phyloP scores from a whole-genome alignment of 164 flowering plant genomes.

The Kingdonia uniflora region DNA sequence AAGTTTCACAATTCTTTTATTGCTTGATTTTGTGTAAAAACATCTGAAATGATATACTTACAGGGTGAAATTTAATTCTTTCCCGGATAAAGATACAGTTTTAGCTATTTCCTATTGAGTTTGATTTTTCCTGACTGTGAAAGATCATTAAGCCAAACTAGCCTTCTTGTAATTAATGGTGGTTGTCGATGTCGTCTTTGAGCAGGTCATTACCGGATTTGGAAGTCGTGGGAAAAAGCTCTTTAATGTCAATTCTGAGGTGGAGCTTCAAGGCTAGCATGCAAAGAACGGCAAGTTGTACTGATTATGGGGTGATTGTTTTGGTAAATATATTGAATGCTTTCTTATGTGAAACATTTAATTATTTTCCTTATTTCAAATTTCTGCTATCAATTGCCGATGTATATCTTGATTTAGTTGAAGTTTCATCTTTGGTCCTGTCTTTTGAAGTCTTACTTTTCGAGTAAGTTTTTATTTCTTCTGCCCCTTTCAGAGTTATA shows the following conservation, averaged over 20 bases:
- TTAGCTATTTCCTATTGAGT: neutral
- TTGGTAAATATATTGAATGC: slow-evolving; percentile 37
- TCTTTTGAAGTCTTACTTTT: neutral
- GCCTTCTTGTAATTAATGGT: neutral
- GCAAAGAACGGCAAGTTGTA: slow-evolving; percentile 47
- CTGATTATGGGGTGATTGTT: slow-evolving; percentile 39
- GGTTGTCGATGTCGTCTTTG: slow-evolving; percentile 2
- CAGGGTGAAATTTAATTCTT: neutral
- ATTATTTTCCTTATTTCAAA: too few relatives aligned
- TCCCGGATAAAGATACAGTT: neutral
- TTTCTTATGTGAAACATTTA: too few relatives aligned
- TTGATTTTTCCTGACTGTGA: neutral
- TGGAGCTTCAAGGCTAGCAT: slow-evolving; percentile 75
- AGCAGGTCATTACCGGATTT: slow-evolving; percentile 70
- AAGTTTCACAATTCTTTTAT: neutral
- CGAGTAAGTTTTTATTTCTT: too few relatives aligned
- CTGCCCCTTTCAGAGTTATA: too few relatives aligned
- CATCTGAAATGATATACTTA: too few relatives aligned
- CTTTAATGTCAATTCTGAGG: slow-evolving; percentile 55
- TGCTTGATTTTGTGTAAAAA: neutral
- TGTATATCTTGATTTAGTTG: neutral
- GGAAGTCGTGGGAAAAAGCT: slow-evolving; percentile 42
- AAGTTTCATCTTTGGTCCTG: neutral
- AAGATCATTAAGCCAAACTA: neutral
- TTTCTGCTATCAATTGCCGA: too few relatives aligned